These are phyloP conservation scores for Psidium friedrichsthalianum DNA, from an alignment of 345 rosid genomes.

Conservation along the genomic window DNA sequence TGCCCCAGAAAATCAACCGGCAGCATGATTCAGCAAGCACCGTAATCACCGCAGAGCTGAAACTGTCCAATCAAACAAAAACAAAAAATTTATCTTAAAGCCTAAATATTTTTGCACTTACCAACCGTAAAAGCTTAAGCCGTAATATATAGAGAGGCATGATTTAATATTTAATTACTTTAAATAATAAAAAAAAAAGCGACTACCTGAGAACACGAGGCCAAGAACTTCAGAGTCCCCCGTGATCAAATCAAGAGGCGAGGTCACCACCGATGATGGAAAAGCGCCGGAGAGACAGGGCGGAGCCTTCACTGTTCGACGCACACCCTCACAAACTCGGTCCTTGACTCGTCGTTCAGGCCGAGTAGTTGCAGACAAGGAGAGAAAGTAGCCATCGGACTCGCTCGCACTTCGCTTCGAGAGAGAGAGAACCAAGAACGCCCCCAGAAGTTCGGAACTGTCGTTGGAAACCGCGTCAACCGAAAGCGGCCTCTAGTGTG, in stretches of 20 bases:
- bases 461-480: background rate
- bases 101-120: too few species aligned
- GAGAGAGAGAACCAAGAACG: background rate
- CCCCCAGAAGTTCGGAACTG: background rate
- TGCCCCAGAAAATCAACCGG: background rate
- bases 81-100: too few species aligned
- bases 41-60: background rate
- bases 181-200: background rate
- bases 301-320: background rate
- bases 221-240: background rate
- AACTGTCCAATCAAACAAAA: background rate
- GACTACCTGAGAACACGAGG: background rate
- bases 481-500: background rate
- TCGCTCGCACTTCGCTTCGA: background rate
- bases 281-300: background rate
- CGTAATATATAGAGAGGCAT: too few species aligned
- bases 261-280: background rate
- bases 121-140: too few species aligned
- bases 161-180: too few species aligned
- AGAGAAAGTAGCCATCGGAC: background rate
- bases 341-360: constrained; percentile 6
- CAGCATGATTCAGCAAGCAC: background rate
- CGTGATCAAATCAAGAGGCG: background rate
- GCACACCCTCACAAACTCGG: constrained; percentile 8
- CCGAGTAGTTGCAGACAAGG: background rate